These are phyloP conservation scores for Beauveria medogensis DNA, from an alignment of 2,329 filamentous ascomycete species.

Conservation along the genomic window DNA sequence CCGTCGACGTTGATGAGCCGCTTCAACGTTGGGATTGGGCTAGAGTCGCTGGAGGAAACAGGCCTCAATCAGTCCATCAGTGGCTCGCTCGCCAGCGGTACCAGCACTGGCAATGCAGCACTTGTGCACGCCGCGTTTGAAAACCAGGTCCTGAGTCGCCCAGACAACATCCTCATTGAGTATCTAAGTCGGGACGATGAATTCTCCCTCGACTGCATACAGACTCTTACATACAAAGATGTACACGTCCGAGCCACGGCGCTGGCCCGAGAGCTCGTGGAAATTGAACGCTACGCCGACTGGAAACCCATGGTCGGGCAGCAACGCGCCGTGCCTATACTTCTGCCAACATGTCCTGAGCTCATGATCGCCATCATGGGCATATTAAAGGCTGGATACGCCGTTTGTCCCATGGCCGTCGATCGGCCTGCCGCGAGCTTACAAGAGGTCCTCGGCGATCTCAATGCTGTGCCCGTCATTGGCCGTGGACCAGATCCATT, in stretches of 20 bases:
- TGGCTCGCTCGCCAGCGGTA: not conserved
- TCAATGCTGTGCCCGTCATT: constrained; percentile 10
- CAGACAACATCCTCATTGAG: not conserved
- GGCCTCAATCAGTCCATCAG: not conserved
- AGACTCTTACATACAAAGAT: constrained; percentile 1
- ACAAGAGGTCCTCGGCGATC: not conserved
- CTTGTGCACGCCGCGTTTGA: not conserved
- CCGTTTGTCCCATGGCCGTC: not conserved
- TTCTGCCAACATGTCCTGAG: constrained; percentile 4
- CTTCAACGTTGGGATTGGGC: not conserved
- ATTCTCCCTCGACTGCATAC: not conserved
- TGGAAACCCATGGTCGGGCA: constrained; percentile 2
- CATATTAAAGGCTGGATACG: constrained; percentile 5
- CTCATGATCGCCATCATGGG: constrained; percentile 12
- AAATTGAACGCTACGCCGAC: constrained; percentile 1
- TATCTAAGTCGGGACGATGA: not conserved
- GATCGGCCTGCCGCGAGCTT: not conserved
- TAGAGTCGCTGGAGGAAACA: not conserved
- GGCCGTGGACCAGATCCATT: constrained; percentile 12
- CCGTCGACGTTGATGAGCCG: not conserved
- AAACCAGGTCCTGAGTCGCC: not conserved
- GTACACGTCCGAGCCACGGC: not conserved
- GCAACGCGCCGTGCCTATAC: constrained; percentile 6
- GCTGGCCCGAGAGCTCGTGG: not conserved
- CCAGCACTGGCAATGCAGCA: not conserved